Evolutionary conservation across 2,329 filamentous ascomycete genomes (phyloP).

Genomic region (Chrysoporthe deuterocubensis): DNA sequence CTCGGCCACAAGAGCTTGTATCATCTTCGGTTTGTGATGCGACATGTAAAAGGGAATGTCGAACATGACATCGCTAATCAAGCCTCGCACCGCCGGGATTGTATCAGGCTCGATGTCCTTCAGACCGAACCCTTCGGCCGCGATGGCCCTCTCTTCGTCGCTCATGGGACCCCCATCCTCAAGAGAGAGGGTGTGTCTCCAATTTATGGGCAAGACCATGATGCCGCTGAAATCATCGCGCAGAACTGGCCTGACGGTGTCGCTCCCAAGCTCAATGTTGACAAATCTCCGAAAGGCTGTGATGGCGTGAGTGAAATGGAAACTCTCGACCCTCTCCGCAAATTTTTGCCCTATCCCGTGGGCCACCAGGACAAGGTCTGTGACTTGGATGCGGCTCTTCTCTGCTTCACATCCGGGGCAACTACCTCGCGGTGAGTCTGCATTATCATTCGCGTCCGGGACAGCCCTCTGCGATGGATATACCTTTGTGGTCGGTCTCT

Average conservation of each 20-base stretch:
- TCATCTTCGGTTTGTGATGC: constrained; percentile 94
- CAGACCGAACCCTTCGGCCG: constrained; percentile 65
- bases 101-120: constrained; percentile 92
- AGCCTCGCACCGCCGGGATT: constrained; percentile 87
- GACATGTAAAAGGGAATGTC: constrained; percentile 98
- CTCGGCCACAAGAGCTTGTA: constrained; percentile 83
- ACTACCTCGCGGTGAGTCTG: constrained; percentile 26
- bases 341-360: constrained; percentile 98
- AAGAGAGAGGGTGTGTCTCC: constrained; percentile 86
- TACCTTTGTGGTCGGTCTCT: constrained; percentile 34
- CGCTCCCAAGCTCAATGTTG: constrained; percentile 79
- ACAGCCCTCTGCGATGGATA: constrained; percentile 32
- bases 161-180: constrained; percentile 73
- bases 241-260: constrained; percentile 74
- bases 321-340: constrained; percentile 92
- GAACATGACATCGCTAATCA: constrained; percentile 97
- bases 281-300: constrained; percentile 86
- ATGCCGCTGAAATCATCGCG: constrained; percentile 81
- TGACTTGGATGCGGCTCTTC: constrained; percentile 70
- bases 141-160: constrained; percentile 55
- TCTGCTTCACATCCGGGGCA: constrained; percentile 62
- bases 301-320: constrained; percentile 95
- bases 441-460: constrained; percentile 22
- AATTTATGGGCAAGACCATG: constrained; percentile 94
- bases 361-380: constrained; percentile 86